phyloP scores from a whole-genome alignment of 2,329 filamentous ascomycete species.

The Laburnicola sp. region DNA sequence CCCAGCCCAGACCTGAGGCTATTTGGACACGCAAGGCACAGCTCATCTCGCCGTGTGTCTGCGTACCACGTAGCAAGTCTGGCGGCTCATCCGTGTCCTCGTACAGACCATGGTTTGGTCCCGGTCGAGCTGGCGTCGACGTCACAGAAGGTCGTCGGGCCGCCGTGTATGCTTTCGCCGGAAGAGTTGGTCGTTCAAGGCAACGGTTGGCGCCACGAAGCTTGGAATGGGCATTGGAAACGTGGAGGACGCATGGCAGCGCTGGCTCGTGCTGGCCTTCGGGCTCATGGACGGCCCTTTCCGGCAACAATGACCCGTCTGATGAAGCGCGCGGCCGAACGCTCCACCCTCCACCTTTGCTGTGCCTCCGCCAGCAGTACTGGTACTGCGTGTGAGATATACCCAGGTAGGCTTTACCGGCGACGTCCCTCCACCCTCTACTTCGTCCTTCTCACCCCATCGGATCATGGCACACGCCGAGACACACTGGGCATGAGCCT shows the following conservation, averaged over 20 bases:
- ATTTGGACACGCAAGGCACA: background rate
- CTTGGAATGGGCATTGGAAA: background rate
- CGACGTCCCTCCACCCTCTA: no score
- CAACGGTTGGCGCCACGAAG: background rate
- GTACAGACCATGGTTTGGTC: background rate
- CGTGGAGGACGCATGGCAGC: background rate
- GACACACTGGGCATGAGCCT: no score
- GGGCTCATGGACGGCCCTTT: background rate
- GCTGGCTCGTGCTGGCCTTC: background rate
- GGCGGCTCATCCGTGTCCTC: background rate
- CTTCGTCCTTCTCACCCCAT: no score
- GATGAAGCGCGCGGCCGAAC: background rate
- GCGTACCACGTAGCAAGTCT: background rate
- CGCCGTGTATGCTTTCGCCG: background rate
- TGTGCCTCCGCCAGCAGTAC: background rate
- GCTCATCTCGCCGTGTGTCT: background rate
- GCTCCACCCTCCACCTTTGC: background rate
- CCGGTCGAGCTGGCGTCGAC: background rate
- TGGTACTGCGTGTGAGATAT: no score
- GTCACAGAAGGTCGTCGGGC: background rate
- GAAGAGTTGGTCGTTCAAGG: background rate
- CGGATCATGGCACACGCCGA: no score
- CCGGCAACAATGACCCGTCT: background rate
- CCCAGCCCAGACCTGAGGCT: constrained; percentile 6
- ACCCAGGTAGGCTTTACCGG: no score